Conservation (phyloP, 2,329 filamentous ascomycete species). For the Fusarium virguliforme region DNA sequence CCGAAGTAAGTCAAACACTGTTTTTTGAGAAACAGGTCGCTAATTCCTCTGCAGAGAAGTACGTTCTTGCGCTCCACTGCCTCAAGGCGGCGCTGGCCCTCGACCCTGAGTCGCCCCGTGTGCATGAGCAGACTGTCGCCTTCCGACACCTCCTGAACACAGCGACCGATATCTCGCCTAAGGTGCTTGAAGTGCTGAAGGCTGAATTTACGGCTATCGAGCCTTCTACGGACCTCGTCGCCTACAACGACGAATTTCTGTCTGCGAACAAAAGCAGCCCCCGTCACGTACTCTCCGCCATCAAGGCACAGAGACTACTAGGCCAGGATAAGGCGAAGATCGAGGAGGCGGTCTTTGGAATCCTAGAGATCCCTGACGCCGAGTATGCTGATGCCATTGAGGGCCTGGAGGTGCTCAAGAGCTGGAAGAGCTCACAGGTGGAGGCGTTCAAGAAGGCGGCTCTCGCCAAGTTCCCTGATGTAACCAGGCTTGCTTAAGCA, state of each 20-base stretch:
- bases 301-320: slow-evolving; percentile 73
- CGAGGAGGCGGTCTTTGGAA: slow-evolving; percentile 75
- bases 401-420: slow-evolving; percentile 60
- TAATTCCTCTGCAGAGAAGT: slow-evolving; percentile 76
- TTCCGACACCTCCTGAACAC: slow-evolving; percentile 76
- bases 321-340: slow-evolving; percentile 70
- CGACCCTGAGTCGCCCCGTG: slow-evolving; percentile 77
- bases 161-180: slow-evolving; percentile 71
- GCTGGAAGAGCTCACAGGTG: slow-evolving; percentile 67
- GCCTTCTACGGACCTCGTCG: slow-evolving; percentile 70
- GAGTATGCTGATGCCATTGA: slow-evolving; percentile 71
- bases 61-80: slow-evolving; percentile 88
- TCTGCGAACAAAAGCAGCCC: slow-evolving; percentile 74
- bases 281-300: slow-evolving; percentile 74
- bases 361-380: slow-evolving; percentile 67
- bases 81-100: slow-evolving; percentile 81
- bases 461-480: slow-evolving; percentile 66
- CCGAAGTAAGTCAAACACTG: slow-evolving; percentile 74
- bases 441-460: slow-evolving; percentile 67
- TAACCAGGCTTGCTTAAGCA: slow-evolving; percentile 62
- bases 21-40: background rate
- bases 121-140: slow-evolving; percentile 82
- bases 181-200: slow-evolving; percentile 79
- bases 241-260: slow-evolving; percentile 78
- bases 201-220: slow-evolving; percentile 76